A percentile compares a stretch with the other conserved stretches of the same genome.
phyloP scores from a whole-genome alignment of 495 filamentous ascomycete genomes.

The Platismatia glauca region DNA sequence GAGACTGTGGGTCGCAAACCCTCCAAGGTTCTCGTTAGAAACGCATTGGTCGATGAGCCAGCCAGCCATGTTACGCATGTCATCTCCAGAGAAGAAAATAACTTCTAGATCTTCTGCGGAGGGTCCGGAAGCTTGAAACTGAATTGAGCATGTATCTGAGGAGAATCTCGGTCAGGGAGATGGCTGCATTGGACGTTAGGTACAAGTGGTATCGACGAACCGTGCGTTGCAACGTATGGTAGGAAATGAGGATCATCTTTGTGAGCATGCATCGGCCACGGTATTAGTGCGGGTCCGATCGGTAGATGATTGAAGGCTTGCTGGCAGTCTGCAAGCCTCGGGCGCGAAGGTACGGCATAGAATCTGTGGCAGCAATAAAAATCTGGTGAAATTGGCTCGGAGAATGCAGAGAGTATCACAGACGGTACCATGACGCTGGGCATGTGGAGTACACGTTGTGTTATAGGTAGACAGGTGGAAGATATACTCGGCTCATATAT shows the following conservation, averaged over 20 bases:
- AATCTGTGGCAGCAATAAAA: neutral
- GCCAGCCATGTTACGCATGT: conserved; percentile 3
- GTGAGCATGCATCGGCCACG: too few species aligned
- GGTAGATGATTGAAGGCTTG: neutral
- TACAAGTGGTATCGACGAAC: neutral
- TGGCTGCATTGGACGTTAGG: neutral
- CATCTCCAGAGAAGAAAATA: neutral
- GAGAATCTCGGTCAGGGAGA: neutral
- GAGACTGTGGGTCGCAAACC: neutral
- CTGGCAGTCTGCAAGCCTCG: neutral
- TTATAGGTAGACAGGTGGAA: too few species aligned
- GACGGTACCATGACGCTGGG: neutral
- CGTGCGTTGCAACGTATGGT: neutral
- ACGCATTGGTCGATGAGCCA: conserved; percentile 12
- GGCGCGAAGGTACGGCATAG: neutral
- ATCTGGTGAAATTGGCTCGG: neutral
- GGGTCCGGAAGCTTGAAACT: conserved; percentile 4
- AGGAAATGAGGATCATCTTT: neutral
- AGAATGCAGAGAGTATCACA: neutral
- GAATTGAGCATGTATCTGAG: conserved; percentile 2
- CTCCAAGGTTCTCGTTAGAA: neutral
- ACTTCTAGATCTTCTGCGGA: neutral
- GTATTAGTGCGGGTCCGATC: neutral
- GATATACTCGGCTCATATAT: too few species aligned
- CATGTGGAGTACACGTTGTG: too few species aligned